Evolutionary conservation across 139 green algal species (phyloP), one percentile per base, ranked within the genome.

Genomic region (Medakamo hakoo): DNA sequence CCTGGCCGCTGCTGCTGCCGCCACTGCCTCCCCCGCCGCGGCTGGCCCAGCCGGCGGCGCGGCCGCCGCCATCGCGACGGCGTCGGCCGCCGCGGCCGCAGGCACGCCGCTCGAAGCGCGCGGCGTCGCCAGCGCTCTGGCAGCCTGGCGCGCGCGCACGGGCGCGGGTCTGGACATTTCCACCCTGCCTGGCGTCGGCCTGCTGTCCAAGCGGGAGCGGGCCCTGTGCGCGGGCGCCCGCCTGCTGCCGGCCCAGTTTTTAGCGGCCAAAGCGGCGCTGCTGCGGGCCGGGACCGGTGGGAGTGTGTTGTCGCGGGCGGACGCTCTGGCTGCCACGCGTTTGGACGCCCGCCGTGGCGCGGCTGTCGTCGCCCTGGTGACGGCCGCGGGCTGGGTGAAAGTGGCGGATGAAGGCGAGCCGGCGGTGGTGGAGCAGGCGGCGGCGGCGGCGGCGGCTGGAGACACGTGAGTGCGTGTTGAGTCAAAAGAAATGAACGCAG

Each of bases 241-340:
- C 2, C 72, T 95, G 66, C 73, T 94, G 49, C 88, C 88, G 0
- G 68, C 76, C 27, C 81, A 95, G 48, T 93, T 92, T 73, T 73
- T 96, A 29, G 72, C 73, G 21, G 71, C 93, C 23, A 93, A 93
- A 74, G 82, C 86, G n/a, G 57, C 64, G 1, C 74, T 88, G 60
- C 76, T 95, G 73, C 16, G 40, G 9, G 40, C 40, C 40, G 40
- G 9, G 40, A 16, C 40, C 9, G 40, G 40, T 16, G 40, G 40
- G 40, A 16, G 40, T 16, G 16, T 16, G 40, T 16, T 52, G 40
- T 21, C 9, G 40, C 40, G 40, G 9, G 40, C 40, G 9, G 40
- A 9, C 9, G 40, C 40, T 21, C 9, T 16, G 9, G 40, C 9
- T 16, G 9, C 16, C 9, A 16, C 40, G 9, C 40, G 40, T 16